Evolutionary conservation across 2,329 filamentous ascomycete genomes (phyloP), one percentile per base, ranked within the genome.

Genomic region (Chaetomiaceae sp.): DNA sequence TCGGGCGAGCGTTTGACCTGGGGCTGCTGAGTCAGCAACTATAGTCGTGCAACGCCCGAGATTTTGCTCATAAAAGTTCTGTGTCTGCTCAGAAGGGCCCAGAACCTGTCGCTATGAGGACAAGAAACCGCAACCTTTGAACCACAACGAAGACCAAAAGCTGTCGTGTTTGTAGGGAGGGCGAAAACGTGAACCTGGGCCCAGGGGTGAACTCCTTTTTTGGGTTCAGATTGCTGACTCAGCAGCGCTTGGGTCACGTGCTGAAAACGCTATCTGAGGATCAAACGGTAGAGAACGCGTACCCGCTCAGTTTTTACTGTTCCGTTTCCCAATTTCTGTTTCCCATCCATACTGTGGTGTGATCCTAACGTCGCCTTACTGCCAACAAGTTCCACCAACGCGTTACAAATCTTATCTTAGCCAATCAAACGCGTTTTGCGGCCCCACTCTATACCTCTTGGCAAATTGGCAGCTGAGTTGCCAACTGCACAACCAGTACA

Each of bases 31-130:
- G 25, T 27, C 25, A 27, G 25, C 25, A 27, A 27, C 25, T 9
- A 9, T 27, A 27, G 25, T 27, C 25, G 25, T 27, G 25, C 25
- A 27, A 27, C 25, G 25, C 25, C 25, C 25, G 25, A 5, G 25
- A 27, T 27, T 27, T 27, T 27, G 25, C 25, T 5, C 25, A 27
- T 50, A 48, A 55, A 51, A 44, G 53, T 51, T 55, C 48, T 27
- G 27, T 45, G 48, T 52, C 53, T 52, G 48, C 53, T 55, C 53
- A 55, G 37, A 55, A 51, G 42, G 42, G 47, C 14, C 47, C 53
- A 47, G 43, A 51, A 51, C 42, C 38, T 45, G 53, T 55, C 47
- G 53, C 48, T 48, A 43, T 48, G 23, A 55, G 31, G 38, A 55
- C 53, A 47, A 47, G 38, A 55, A 55, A 55, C 47, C 42, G 31